Conservation (phyloP, 2,329 filamentous ascomycete species). For the Hypoxylon sp. region DNA sequence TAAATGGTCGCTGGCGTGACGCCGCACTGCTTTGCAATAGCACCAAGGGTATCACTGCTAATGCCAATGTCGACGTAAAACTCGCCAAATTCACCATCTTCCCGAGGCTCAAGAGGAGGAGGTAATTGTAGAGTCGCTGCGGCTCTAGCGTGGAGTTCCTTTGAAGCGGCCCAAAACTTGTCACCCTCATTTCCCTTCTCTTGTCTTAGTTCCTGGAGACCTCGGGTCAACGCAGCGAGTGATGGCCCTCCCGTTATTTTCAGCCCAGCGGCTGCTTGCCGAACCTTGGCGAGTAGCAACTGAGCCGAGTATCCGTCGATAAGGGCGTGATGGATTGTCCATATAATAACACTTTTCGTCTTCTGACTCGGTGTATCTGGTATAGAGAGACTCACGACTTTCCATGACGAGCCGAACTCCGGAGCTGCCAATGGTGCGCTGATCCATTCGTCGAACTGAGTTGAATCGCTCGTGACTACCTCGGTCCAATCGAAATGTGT, state of each 20-base stretch:
- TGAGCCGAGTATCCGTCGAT: not conserved
- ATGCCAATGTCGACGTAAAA: not conserved
- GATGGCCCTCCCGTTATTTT: not conserved
- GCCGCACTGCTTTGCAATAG: not conserved
- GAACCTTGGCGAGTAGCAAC: not conserved
- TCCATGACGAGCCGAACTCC: too few species aligned
- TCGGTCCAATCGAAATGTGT: too few species aligned
- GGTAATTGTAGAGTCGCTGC: not conserved
- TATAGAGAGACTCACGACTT: not conserved
- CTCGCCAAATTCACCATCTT: not conserved
- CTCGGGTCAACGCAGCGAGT: not conserved
- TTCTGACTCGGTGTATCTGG: not conserved
- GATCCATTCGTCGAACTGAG: too few species aligned
- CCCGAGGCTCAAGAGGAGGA: not conserved
- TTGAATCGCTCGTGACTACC: too few species aligned
- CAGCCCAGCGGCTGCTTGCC: not conserved
- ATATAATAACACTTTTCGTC: not conserved
- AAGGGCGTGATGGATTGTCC: conserved; percentile 1
- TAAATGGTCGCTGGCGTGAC: not conserved
- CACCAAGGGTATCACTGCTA: not conserved
- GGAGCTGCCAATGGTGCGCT: too few species aligned
- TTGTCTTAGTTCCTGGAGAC: not conserved
- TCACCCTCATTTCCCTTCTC: not conserved
- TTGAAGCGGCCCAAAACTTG: not conserved
- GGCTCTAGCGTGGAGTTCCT: not conserved